Evolutionary conservation across 805 yeast genomes (phyloP).

Genomic region (Candida rishiriensis): DNA sequence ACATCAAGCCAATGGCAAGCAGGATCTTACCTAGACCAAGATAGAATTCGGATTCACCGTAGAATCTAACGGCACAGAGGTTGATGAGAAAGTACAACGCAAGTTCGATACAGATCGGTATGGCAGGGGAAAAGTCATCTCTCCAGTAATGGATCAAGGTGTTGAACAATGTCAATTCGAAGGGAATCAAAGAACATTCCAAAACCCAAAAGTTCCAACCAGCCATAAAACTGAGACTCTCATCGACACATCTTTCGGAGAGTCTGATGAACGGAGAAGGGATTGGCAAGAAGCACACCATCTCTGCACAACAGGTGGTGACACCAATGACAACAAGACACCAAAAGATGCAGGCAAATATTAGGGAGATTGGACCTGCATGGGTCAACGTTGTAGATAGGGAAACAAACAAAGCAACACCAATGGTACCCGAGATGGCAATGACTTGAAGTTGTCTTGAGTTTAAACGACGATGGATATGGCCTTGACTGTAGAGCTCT

Average conservation of each 20-base stretch:
- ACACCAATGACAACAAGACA: slow-evolving; percentile 38
- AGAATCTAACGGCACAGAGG: slow-evolving; percentile 39
- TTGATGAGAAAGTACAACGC: slow-evolving; percentile 38
- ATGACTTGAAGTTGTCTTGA: slow-evolving; percentile 44
- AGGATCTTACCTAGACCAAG: slow-evolving; percentile 39
- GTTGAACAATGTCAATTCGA: slow-evolving; percentile 44
- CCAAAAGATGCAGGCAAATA: slow-evolving; percentile 39
- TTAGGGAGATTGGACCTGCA: slow-evolving; percentile 39
- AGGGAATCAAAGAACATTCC: slow-evolving; percentile 44
- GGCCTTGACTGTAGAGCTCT: slow-evolving; percentile 11
- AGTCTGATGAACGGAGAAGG: slow-evolving; percentile 44
- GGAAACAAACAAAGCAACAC: slow-evolving; percentile 42
- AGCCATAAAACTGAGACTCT: slow-evolving; percentile 40
- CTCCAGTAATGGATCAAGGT: slow-evolving; percentile 45
- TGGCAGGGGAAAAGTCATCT: slow-evolving; percentile 41
- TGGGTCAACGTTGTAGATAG: slow-evolving; percentile 35
- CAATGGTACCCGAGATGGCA: slow-evolving; percentile 49
- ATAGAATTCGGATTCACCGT: slow-evolving; percentile 49
- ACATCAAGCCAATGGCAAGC: slow-evolving; percentile 39
- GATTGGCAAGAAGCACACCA: slow-evolving; percentile 43
- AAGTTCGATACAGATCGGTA: slow-evolving; percentile 39
- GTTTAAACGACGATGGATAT: slow-evolving; percentile 29
- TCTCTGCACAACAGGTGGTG: slow-evolving; percentile 41
- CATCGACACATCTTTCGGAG: slow-evolving; percentile 44
- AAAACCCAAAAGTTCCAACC: slow-evolving; percentile 50